Conservation (phyloP, 495 filamentous ascomycete genomes). For the Daldinia caldariorum region DNA sequence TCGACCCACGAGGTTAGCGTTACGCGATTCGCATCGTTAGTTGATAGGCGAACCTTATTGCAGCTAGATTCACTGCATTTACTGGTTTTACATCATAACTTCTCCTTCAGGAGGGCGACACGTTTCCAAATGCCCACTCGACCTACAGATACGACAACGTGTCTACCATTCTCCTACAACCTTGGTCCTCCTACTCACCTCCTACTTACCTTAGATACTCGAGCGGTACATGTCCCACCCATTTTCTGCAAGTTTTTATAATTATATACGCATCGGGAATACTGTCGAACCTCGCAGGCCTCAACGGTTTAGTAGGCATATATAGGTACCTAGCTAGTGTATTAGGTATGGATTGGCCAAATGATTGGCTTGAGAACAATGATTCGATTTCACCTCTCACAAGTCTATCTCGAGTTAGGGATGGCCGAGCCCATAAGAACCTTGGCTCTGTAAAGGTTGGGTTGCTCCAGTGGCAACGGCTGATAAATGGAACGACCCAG, state of each 20-base stretch:
- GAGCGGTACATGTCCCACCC: not conserved
- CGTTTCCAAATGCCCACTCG: slow-evolving; percentile 3
- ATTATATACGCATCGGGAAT: not conserved
- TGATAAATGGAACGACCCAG: slow-evolving; percentile 30
- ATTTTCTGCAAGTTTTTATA: too few relatives aligned
- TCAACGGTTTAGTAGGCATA: not conserved
- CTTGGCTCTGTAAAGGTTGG: slow-evolving; percentile 19
- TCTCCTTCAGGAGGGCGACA: not conserved
- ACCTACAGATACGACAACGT: slow-evolving; percentile 16
- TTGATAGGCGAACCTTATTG: slow-evolving; percentile 24
- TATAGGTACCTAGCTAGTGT: not conserved
- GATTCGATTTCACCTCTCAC: slow-evolving; percentile 5
- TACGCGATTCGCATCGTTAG: slow-evolving; percentile 23
- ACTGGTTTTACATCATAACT: slow-evolving; percentile 10
- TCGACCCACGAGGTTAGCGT: slow-evolving; percentile 18
- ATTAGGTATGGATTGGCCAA: not conserved
- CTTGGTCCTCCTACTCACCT: not conserved
- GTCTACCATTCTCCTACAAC: slow-evolving; percentile 1
- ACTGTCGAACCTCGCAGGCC: not conserved
- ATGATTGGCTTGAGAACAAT: not conserved
- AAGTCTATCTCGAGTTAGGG: slow-evolving; percentile 4
- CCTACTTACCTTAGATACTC: not conserved
- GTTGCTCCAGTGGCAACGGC: slow-evolving; percentile 24
- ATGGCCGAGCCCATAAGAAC: slow-evolving; percentile 1
- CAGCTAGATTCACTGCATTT: not conserved